Base-by-base conservation (phyloP, 2,329 filamentous ascomycete genomes). In the Clarireedia monteithiana region DNA sequence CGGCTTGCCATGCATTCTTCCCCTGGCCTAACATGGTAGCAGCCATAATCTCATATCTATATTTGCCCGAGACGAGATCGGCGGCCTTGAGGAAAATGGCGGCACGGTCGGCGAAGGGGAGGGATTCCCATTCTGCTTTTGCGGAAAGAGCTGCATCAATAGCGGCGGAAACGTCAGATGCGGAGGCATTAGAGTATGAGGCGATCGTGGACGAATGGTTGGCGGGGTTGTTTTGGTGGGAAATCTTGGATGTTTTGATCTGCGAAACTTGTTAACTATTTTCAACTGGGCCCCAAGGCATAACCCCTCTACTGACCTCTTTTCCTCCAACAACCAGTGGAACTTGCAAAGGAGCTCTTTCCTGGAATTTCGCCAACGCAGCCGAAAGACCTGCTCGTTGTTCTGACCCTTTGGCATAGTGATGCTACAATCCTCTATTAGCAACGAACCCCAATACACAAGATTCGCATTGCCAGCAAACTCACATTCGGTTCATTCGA, bases 1-100 rank as follows among this genome's bases (percentile, higher is more conserved):
- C 92, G 15, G 94, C 92, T 74, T 97, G 92, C 91, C 91, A 97
- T 49, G 89, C 90, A 71, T 96, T 97, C 82, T 97, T 97, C 67
- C 94, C 92, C 74, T 97, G 92, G 60, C 92, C 92, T 40, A 96
- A 77, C 83, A 97, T 96, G 10, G 92, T 96, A 45, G 90, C 84
- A 9, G 94, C 92, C 88, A 97, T 95, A 65, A 97, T 82, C 56
- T 96, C 90, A 73, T 96, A 96, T 69, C 94, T 83, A 74, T 97
- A 96, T 75, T 97, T 97, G 62, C 82, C 87, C 50, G 88, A 78
- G 63, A 97, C 83, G 59, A 97, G 78, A 70, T 97, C 92, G 34
- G 92, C 92, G 2, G 94, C 92, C 79, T 96, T 96, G 68, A 97
- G 82, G 76, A 97, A 97, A 69, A 97, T 81, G 57, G 91, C 88